Evolutionary conservation across 768 basidiomycete species (phyloP), one percentile per base, ranked within the genome.

Genomic region (Gyrodon lividus): DNA sequence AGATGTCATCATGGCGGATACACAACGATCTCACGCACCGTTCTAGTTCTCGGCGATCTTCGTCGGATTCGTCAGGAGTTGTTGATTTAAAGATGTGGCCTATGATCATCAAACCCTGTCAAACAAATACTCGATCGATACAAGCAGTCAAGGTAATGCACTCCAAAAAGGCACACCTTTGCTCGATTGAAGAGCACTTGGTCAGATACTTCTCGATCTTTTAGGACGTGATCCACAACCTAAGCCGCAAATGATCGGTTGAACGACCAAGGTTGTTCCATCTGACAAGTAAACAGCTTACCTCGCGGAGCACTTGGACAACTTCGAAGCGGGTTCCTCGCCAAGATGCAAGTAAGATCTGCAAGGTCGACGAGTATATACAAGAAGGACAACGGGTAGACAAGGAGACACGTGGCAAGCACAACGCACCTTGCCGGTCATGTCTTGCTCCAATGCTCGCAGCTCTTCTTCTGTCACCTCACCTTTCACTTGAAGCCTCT

Each of bases 261-360:
- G 31, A 42, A 30, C 19, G 12, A 33, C 26, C 3, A 17, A 22
- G 46, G 14, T 41, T 39, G 5, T 45, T 16, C 69, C 39, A 45
- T 22, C 19, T n/a, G 24, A 20, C 14, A 34, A 12, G 51, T 20
- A 28, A 40, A 28, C 17, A 6, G 30, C 61, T 43, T 41, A 75
- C 82, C 76, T 91, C 86, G 45, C 92, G 81, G 43, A 96, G 76
- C 13, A 98, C 92, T 61, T 92, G 89, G 19, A 89, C 81, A 37
- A 98, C 93, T 72, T 99, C 97, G 64, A 98, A 83, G 46, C 95
- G 84, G 3, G 95, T 96, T 13, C 96, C 97, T 51, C 94, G 85
- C 97, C 97, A 99, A 22, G 96, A 96, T 6, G 95, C 96, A 24
- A 98, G 83, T 73, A 98, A 81, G 65, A 97, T 93, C 86, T 90